A percentile compares a stretch with the other conserved stretches of the same genome.
Conservation (phyloP, 2,329 filamentous ascomycete species). For the Rasamsonia emersonii region DNA sequence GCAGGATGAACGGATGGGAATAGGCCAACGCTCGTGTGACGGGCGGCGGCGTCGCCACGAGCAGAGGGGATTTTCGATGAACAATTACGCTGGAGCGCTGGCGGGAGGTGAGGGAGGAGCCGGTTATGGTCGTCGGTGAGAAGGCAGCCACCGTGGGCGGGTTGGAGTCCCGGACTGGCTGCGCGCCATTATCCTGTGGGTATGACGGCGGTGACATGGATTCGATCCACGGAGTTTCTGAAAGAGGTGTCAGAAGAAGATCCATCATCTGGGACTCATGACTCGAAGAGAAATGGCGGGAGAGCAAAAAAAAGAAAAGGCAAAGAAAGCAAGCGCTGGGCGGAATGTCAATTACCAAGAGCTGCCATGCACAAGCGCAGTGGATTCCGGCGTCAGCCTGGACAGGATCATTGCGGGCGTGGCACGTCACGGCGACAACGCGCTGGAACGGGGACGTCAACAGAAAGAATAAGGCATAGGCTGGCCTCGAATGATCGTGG, state of each 20-base stretch:
- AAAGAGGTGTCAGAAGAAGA: slow-evolving; percentile 16
- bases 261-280: slow-evolving; percentile 2
- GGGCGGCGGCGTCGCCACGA: slow-evolving; percentile 88
- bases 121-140: slow-evolving; percentile 70
- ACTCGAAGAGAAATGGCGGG: slow-evolving; percentile 1
- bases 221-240: slow-evolving; percentile 45
- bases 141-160: slow-evolving; percentile 81
- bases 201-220: slow-evolving; percentile 42
- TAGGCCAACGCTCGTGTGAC: slow-evolving; percentile 91
- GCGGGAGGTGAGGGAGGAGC: slow-evolving; percentile 58
- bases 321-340: too few species aligned
- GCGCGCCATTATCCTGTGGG: slow-evolving; percentile 28
- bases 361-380: slow-evolving; percentile 41
- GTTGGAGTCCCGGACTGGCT: slow-evolving; percentile 35
- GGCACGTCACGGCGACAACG: slow-evolving; percentile 4
- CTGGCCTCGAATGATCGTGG: too few species aligned
- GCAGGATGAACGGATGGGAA: slow-evolving; percentile 86
- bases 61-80: slow-evolving; percentile 88
- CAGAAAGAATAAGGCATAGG: too few species aligned
- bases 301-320: slow-evolving; percentile 4
- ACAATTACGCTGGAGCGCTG: slow-evolving; percentile 88
- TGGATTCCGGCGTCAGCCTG: slow-evolving; percentile 20
- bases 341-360: slow-evolving; percentile 40
- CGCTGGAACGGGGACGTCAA: too few species aligned
- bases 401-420: slow-evolving; percentile 24